Percentiles rank a stretch among this genome's conserved stretches.
Conservation (phyloP, 164 flowering plant species). For the Warburgia ugandensis region DNA sequence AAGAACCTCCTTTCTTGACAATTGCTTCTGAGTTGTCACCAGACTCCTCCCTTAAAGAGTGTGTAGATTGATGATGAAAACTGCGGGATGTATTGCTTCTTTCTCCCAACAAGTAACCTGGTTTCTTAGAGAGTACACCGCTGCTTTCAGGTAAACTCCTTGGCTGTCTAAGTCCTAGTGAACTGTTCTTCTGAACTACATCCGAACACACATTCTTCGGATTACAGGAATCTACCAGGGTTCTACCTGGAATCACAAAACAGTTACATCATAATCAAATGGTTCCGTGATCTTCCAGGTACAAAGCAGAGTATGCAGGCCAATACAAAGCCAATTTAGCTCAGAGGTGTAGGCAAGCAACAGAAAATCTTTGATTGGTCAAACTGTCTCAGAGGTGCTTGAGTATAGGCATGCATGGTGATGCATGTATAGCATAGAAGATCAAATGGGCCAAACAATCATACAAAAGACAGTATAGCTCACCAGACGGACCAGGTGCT, state of each 20-base stretch:
- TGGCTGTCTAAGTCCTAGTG: neutral
- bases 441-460: neutral
- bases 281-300: too few species aligned
- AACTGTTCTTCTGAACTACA: neutral
- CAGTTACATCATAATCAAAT: too few species aligned
- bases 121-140: neutral
- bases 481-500: conserved; percentile 7
- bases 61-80: neutral
- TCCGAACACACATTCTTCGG: neutral
- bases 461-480: neutral
- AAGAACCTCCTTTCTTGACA: conserved; percentile 2
- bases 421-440: too few species aligned
- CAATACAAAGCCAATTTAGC: too few species aligned
- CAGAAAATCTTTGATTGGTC: too few species aligned
- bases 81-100: neutral
- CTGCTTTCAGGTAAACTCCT: neutral
- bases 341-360: too few species aligned
- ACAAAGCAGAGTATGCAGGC: too few species aligned
- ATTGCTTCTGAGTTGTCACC: conserved; percentile 10
- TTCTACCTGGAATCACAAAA: too few species aligned
- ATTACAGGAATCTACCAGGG: neutral
- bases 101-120: neutral
- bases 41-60: conserved; percentile 6
- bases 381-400: too few species aligned
- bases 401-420: too few species aligned